phyloP scores from a whole-genome alignment of 495 filamentous ascomycete genomes.

The Neurospora sp. region DNA sequence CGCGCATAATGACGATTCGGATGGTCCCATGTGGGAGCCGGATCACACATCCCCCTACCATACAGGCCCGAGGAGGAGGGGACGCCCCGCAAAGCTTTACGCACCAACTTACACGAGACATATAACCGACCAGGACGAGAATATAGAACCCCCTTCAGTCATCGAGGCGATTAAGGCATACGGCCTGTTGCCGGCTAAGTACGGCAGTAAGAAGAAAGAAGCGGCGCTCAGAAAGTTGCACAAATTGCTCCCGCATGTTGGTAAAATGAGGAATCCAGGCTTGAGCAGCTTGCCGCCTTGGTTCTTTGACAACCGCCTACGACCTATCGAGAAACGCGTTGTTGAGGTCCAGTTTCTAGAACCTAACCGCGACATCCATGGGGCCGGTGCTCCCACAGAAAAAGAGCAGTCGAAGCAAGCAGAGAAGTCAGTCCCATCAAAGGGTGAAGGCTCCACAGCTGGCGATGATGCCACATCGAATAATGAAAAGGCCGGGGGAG shows the following conservation, averaged over 20 bases:
- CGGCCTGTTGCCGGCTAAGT: conserved; percentile 16
- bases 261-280: conserved; percentile 21
- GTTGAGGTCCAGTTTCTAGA: conserved; percentile 12
- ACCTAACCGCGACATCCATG: conserved; percentile 19
- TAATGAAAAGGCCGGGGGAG: background rate
- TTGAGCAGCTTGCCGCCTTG: conserved; percentile 18
- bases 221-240: conserved; percentile 7
- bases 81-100: background rate
- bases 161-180: conserved; percentile 22
- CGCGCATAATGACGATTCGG: background rate
- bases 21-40: background rate
- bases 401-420: background rate
- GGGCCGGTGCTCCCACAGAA: conserved; percentile 1
- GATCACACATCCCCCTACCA: background rate
- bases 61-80: background rate
- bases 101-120: background rate
- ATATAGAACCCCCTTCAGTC: conserved; percentile 13
- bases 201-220: conserved; percentile 5
- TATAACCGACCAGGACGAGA: background rate
- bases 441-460: background rate
- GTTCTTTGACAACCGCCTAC: conserved; percentile 9
- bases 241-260: conserved; percentile 16
- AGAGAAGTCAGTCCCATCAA: background rate
- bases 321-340: background rate
- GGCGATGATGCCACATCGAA: background rate